These are phyloP conservation scores for Bisporella sp. DNA, from an alignment of 2,329 filamentous ascomycete genomes.

Conservation along the genomic window DNA sequence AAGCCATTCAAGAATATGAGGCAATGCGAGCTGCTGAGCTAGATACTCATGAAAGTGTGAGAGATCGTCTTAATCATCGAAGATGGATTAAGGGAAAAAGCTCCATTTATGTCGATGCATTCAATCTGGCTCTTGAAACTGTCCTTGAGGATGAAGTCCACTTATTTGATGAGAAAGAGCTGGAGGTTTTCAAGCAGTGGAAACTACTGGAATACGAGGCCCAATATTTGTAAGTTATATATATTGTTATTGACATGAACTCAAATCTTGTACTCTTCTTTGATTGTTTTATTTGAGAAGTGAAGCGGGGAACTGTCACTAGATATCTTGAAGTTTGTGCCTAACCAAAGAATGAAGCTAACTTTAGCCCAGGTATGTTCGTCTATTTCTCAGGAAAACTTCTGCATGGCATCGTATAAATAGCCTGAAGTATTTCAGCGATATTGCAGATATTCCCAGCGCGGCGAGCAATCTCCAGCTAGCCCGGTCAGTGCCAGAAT, in stretches of 20 bases:
- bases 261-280: neutral
- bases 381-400: conserved; percentile 87
- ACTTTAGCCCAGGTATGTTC: conserved; percentile 61
- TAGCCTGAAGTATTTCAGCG: conserved; percentile 71
- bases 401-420: conserved; percentile 83
- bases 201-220: conserved; percentile 68
- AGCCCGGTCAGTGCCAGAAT: conserved; percentile 44
- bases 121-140: conserved; percentile 85
- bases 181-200: conserved; percentile 72
- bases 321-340: neutral
- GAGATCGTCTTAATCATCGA: conserved; percentile 45
- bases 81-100: conserved; percentile 71
- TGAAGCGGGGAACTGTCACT: neutral
- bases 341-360: neutral
- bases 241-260: too few relatives aligned
- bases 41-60: conserved; percentile 32
- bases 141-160: conserved; percentile 85
- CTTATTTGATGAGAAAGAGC: conserved; percentile 77
- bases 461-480: conserved; percentile 61
- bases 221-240: conserved; percentile 69
- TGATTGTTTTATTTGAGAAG: neutral
- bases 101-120: conserved; percentile 95
- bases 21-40: conserved; percentile 36
- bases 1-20: conserved; percentile 77
- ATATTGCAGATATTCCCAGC: conserved; percentile 66